Evolutionary conservation across 306 rosid genomes (phyloP).

Genomic region (Abrus pulchellus): DNA sequence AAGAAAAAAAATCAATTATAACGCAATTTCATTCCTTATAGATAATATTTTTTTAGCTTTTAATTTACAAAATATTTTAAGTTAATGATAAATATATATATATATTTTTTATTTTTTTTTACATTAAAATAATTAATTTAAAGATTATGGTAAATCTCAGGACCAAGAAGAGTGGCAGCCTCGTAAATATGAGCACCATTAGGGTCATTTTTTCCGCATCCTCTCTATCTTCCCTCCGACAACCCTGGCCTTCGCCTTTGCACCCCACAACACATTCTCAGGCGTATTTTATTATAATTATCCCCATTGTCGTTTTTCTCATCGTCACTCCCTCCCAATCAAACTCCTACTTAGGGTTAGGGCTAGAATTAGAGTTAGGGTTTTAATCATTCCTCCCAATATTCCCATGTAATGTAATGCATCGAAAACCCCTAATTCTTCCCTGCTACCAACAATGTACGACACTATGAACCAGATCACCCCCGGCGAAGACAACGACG

Average conservation of each 20-base stretch:
- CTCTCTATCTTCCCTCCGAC: not conserved
- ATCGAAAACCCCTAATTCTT: slow-evolving; percentile 49
- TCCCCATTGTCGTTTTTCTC: not conserved
- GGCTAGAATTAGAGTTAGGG: slow-evolving; percentile 51
- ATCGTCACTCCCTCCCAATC: not conserved
- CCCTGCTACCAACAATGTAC: slow-evolving; percentile 65
- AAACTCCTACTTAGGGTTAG: slow-evolving; percentile 33
- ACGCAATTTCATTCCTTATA: too few species aligned
- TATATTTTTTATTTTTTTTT: too few species aligned
- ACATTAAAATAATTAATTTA: too few species aligned
- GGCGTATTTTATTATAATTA: not conserved
- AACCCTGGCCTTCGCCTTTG: not conserved
- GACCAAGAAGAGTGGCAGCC: not conserved
- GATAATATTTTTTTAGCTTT: too few species aligned
- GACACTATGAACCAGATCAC: slow-evolving; percentile 74
- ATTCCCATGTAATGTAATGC: slow-evolving; percentile 54
- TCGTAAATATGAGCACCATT: not conserved
- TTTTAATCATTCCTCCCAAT: slow-evolving; percentile 27
- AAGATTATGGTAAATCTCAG: too few species aligned
- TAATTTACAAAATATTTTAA: too few species aligned
- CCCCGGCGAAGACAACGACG: slow-evolving; percentile 60
- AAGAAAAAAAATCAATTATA: too few species aligned
- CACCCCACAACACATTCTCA: not conserved
- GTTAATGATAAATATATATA: too few species aligned
- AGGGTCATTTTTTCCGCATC: not conserved